phyloP scores from a whole-genome alignment of 2,329 filamentous ascomycete species.

The Cladophialophora immunda region DNA sequence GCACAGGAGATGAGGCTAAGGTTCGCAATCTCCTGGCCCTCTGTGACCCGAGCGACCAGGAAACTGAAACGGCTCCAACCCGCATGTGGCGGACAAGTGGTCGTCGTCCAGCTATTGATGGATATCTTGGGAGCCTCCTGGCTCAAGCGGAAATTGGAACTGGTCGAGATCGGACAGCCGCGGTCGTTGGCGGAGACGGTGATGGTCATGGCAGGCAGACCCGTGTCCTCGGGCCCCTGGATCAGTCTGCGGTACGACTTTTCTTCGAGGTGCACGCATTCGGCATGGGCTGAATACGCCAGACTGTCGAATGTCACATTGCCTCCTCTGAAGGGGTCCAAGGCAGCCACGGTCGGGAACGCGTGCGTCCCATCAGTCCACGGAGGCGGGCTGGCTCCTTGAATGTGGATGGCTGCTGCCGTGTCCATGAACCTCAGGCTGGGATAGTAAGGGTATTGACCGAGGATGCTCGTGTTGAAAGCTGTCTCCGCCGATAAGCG shows the following conservation, averaged over 20 bases:
- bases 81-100: not conserved
- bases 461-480: slow-evolving; percentile 15
- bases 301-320: slow-evolving; percentile 1
- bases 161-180: not conserved
- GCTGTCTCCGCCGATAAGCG: slow-evolving; percentile 1
- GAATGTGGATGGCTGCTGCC: slow-evolving; percentile 14
- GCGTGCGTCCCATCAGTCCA: slow-evolving; percentile 6
- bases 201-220: not conserved
- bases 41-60: not conserved
- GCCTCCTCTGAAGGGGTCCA: not conserved
- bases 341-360: not conserved
- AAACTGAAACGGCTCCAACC: slow-evolving; percentile 6
- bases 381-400: slow-evolving; percentile 3
- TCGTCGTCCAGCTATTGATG: slow-evolving; percentile 2
- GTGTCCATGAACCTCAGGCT: slow-evolving; percentile 12
- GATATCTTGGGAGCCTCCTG: not conserved
- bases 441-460: not conserved
- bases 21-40: not conserved
- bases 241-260: not conserved
- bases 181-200: not conserved
- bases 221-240: slow-evolving; percentile 1
- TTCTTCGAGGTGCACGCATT: not conserved
- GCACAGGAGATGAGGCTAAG: slow-evolving; percentile 1
- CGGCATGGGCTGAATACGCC: not conserved
- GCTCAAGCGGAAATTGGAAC: slow-evolving; percentile 1